These are phyloP conservation scores for Caryopteris hybrid DNA, from an alignment of 305 asterid species.

Conservation along the genomic window DNA sequence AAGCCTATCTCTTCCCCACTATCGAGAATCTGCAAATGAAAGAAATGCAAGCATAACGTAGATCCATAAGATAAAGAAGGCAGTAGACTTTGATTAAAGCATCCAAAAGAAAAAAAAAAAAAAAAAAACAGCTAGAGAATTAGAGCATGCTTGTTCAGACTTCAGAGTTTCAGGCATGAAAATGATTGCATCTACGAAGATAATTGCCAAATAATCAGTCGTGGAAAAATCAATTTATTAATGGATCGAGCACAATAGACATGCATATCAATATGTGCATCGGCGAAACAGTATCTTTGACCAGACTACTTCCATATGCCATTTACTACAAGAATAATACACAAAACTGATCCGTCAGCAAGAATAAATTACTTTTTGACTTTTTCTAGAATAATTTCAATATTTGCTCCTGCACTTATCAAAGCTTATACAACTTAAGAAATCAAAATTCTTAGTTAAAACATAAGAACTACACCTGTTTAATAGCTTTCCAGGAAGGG, in stretches of 20 bases:
- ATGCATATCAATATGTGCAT: background rate
- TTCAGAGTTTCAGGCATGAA: background rate
- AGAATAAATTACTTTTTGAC: background rate
- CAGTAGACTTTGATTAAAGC: background rate
- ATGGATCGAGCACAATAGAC: background rate
- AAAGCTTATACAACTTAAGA: background rate
- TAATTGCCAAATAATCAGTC: background rate
- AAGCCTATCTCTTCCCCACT: slow-evolving; percentile 75
- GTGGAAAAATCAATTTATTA: background rate
- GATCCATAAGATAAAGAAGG: slow-evolving; percentile 4
- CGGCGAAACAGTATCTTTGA: background rate
- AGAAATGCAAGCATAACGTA: slow-evolving; percentile 2
- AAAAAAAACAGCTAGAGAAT: too few relatives aligned
- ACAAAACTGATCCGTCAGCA: background rate
- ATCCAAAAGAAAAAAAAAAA: background rate
- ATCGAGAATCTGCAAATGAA: slow-evolving; percentile 51
- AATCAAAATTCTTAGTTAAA: background rate
- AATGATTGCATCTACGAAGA: background rate
- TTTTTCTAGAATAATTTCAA: background rate
- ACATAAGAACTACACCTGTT: slow-evolving; percentile 48
- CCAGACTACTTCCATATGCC: background rate
- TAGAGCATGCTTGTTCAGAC: background rate
- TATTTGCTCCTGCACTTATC: background rate
- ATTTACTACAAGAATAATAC: background rate
- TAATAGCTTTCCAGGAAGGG: slow-evolving; percentile 83